Base-by-base conservation (phyloP, 345 rosid genomes). In the Lepidium didymum region DNA sequence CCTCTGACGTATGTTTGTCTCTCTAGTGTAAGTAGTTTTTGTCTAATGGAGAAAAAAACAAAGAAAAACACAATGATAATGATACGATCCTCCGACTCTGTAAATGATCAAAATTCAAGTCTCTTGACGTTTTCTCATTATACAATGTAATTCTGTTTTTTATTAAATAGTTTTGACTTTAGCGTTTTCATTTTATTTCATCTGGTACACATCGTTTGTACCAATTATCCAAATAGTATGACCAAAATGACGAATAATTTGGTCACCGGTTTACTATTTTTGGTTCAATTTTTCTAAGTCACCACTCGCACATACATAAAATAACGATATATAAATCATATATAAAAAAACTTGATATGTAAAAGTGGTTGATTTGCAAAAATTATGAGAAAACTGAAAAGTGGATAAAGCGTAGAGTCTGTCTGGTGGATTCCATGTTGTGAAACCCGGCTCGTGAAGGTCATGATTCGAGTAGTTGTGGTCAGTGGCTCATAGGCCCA, bases 21-120 rank as follows among this genome's bases (percentile, higher is more conserved):
- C 74, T 55, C 34, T 68, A 75, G 74, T 68, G 78, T 75, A 75
- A 75, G 69, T 75, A 75, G 78, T 54, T 67, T 73, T 74, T 75
- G 78, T 68, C 64, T 74, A 40, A 68, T 75, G 69, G 55, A 75
- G 73, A 68, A 75, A 69, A 49, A 47, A 6, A 10, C 44, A 34
- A 27, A 7, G 1, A 3, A 34, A 46, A 41, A 54, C 51, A 34
- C 1, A 67, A 60, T 37, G 40, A 36, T 6, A 74, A 59, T 51
- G 73, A 44, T 74, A 74, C 68, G 42, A 53, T 74, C 73, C 68
- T 74, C 78, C 54, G 69, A 67, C 41, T 74, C 69, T 74, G 78
- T 60, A 66, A 35, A 74, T 74, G 64, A 74, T 74, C 57, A 59
- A 67, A 67, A 42, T 52, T 57, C 35, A 74, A 7, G 62, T 59